Conservation (phyloP, 2,329 filamentous ascomycete genomes). For the Aspergillus japonicus region DNA sequence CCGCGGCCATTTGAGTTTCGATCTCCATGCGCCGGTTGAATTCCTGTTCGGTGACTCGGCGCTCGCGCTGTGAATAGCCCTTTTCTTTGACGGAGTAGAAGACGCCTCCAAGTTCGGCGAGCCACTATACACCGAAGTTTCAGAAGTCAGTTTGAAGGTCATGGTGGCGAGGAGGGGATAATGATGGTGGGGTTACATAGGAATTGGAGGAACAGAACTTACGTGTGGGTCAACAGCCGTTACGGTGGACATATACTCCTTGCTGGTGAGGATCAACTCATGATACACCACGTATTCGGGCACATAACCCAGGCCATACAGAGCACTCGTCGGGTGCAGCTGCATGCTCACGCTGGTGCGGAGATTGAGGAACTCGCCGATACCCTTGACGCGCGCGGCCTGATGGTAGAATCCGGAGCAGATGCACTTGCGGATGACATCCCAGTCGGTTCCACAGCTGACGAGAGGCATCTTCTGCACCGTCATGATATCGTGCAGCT, state of each 20-base stretch:
- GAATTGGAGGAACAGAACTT: slow-evolving; percentile 24
- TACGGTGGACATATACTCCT: slow-evolving; percentile 97
- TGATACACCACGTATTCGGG: slow-evolving; percentile 98
- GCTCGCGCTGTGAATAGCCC: slow-evolving; percentile 84
- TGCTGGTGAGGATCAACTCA: slow-evolving; percentile 92
- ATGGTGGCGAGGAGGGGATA: not conserved
- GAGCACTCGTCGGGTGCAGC: slow-evolving; percentile 86
- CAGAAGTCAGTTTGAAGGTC: slow-evolving; percentile 1
- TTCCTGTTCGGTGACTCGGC: slow-evolving; percentile 82
- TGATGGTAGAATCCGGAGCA: slow-evolving; percentile 98
- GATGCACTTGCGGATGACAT: slow-evolving; percentile 91
- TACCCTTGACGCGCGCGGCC: slow-evolving; percentile 90
- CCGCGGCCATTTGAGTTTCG: slow-evolving; percentile 85
- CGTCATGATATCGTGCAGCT: slow-evolving; percentile 90
- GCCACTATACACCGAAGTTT: slow-evolving; percentile 56
- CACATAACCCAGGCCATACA: slow-evolving; percentile 89
- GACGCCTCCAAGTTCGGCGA: slow-evolving; percentile 91
- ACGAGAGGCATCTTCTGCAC: slow-evolving; percentile 85
- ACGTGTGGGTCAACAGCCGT: slow-evolving; percentile 88
- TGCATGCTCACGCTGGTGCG: slow-evolving; percentile 92
- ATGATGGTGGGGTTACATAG: not conserved
- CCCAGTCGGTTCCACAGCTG: slow-evolving; percentile 95
- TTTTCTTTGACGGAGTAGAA: slow-evolving; percentile 99
- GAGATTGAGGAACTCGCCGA: slow-evolving; percentile 96
- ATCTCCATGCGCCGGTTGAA: slow-evolving; percentile 94